Percentiles rank a stretch among this genome's conserved stretches.
These are phyloP conservation scores for Talaromyces wortmannii DNA, from an alignment of 495 filamentous ascomycete genomes.

Conservation along the genomic window DNA sequence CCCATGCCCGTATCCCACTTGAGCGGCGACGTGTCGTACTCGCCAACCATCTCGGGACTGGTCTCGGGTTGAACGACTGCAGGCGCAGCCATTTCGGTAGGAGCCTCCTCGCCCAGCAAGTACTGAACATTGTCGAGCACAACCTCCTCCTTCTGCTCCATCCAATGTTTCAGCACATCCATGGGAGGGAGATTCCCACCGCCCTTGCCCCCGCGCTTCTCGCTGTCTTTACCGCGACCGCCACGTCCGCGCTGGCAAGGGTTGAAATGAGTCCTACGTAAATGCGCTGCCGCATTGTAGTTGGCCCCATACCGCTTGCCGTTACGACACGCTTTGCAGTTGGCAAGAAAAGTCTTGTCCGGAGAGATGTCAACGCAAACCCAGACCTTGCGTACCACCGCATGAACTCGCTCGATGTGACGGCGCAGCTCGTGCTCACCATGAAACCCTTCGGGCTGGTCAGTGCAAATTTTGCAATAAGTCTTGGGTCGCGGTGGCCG, in stretches of 20 bases:
- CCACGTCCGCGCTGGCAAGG: conserved; percentile 49
- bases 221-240: conserved; percentile 47
- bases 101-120: conserved; percentile 13
- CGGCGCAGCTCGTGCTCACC: conserved; percentile 90
- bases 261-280: conserved; percentile 84
- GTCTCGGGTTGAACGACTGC: neutral
- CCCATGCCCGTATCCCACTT: conserved; percentile 19
- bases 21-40: conserved; percentile 10
- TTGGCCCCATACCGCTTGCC: conserved; percentile 83
- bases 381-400: conserved; percentile 67
- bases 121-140: conserved; percentile 25
- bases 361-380: conserved; percentile 65
- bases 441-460: conserved; percentile 79
- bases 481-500: conserved; percentile 74
- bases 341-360: conserved; percentile 58
- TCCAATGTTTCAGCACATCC: conserved; percentile 75
- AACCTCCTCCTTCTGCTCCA: conserved; percentile 57
- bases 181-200: conserved; percentile 80
- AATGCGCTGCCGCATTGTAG: conserved; percentile 92
- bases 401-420: conserved; percentile 77
- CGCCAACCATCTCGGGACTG: neutral
- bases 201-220: conserved; percentile 74
- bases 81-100: conserved; percentile 8
- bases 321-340: conserved; percentile 79
- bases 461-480: conserved; percentile 64